Evolutionary conservation across 1,284 basidiomycete genomes (phyloP).

Genomic region (Irpex sp.): DNA sequence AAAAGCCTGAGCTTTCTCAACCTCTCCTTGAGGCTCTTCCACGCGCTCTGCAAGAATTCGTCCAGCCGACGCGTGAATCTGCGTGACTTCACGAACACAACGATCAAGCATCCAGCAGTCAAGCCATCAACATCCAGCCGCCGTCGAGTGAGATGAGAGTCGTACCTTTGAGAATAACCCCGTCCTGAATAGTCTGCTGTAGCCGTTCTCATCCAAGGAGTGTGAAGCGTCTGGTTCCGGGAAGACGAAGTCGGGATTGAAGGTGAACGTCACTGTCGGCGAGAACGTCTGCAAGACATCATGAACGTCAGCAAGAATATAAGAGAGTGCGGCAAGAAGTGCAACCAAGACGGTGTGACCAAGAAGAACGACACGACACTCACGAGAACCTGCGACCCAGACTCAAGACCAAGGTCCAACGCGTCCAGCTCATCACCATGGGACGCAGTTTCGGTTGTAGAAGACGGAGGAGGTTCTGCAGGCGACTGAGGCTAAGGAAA

Average conservation of each 20-base stretch:
- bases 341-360: not conserved
- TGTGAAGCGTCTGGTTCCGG: not conserved
- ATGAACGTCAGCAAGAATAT: not conserved
- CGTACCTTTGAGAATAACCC: conserved; percentile 8
- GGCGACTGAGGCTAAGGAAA: not conserved
- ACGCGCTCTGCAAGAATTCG: not conserved
- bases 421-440: not conserved
- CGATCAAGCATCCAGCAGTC: not conserved
- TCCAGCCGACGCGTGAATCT: conserved; percentile 3
- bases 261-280: conserved; percentile 7
- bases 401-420: not conserved
- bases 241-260: conserved; percentile 8
- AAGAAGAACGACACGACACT: not conserved
- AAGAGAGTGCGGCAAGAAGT: not conserved
- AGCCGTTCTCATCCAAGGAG: conserved; percentile 5
- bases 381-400: conserved; percentile 1
- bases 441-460: not conserved
- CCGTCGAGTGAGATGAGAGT: not conserved
- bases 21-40: not conserved
- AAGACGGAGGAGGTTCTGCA: not conserved
- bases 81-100: conserved; percentile 8
- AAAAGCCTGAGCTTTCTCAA: not conserved
- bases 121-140: not conserved
- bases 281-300: conserved; percentile 1
- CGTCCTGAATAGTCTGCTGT: conserved; percentile 11